Evolutionary conservation across 305 asterid species (phyloP).

Genomic region (Petunia hybrid): DNA sequence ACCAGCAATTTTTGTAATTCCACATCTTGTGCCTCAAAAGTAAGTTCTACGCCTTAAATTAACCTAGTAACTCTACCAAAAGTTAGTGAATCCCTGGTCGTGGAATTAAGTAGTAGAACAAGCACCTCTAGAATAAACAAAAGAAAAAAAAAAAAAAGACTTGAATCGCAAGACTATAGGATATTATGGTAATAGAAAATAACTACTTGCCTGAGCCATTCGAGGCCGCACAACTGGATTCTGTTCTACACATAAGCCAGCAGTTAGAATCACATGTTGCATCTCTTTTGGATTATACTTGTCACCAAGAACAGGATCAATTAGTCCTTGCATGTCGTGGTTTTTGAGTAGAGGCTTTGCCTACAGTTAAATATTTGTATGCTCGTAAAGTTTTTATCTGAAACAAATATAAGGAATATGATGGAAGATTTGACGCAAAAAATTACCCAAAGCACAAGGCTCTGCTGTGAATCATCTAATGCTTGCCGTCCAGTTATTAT

Average conservation of each 20-base stretch:
- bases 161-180: neutral
- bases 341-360: slow-evolving; percentile 69
- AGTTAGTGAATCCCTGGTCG: neutral
- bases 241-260: slow-evolving; percentile 53
- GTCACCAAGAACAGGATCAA: slow-evolving; percentile 58
- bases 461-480: slow-evolving; percentile 59
- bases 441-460: slow-evolving; percentile 70
- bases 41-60: neutral
- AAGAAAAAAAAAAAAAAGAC: neutral
- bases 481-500: slow-evolving; percentile 67
- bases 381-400: neutral
- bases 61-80: neutral
- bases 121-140: neutral
- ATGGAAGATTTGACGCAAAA: neutral
- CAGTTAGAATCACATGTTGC: slow-evolving; percentile 53
- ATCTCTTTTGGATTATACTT: slow-evolving; percentile 51
- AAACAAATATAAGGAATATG: neutral
- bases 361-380: slow-evolving; percentile 38
- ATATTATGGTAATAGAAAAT: neutral
- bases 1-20: neutral
- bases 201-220: slow-evolving; percentile 64
- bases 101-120: neutral
- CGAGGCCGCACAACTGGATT: slow-evolving; percentile 61
- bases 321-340: slow-evolving; percentile 44
- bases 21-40: neutral